Percentiles rank a stretch among this genome's conserved stretches.
These are phyloP conservation scores for Herpotrichia juniperi DNA, from an alignment of 2,329 filamentous ascomycete genomes.

Conservation along the genomic window DNA sequence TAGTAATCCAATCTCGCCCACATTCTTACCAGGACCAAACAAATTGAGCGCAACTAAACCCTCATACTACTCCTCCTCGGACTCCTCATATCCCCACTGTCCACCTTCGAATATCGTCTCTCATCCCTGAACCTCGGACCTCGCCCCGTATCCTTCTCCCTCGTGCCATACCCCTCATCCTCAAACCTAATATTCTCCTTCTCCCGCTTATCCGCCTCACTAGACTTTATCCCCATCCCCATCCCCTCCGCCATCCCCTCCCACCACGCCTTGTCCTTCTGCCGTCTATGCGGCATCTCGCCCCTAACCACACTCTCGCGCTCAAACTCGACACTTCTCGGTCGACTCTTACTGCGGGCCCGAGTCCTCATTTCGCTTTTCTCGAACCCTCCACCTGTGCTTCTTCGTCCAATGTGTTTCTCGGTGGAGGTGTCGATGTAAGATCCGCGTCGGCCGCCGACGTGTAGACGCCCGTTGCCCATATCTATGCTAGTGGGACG, in stretches of 20 bases:
- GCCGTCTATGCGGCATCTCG: slow-evolving; percentile 40
- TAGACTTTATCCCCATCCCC: background rate
- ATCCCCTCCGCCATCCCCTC: slow-evolving; percentile 22
- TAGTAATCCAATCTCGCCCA: too few relatives aligned
- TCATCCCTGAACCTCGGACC: background rate
- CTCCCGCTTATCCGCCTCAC: background rate
- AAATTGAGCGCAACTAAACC: too few relatives aligned
- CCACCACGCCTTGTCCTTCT: slow-evolving; percentile 44
- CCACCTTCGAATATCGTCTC: too few relatives aligned
- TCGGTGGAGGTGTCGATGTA: background rate
- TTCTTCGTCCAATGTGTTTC: background rate
- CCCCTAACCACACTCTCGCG: slow-evolving; percentile 40
- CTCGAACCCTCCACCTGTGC: slow-evolving; percentile 1
- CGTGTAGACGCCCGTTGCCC: background rate
- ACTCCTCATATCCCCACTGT: slow-evolving; percentile 27
- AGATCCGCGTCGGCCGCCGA: slow-evolving; percentile 16
- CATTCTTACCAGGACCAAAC: too few relatives aligned
- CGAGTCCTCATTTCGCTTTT: slow-evolving; percentile 14
- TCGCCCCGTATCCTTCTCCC: background rate
- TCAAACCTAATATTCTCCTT: background rate
- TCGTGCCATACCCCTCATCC: background rate
- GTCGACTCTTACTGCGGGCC: slow-evolving; percentile 21
- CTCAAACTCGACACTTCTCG: slow-evolving; percentile 31
- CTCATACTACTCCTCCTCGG: slow-evolving; percentile 24
- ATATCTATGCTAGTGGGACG: background rate